Percentiles rank a stretch among this genome's conserved stretches.
Evolutionary conservation across 257 asterid genomes (phyloP).

Genomic region (Mentha longifolia): DNA sequence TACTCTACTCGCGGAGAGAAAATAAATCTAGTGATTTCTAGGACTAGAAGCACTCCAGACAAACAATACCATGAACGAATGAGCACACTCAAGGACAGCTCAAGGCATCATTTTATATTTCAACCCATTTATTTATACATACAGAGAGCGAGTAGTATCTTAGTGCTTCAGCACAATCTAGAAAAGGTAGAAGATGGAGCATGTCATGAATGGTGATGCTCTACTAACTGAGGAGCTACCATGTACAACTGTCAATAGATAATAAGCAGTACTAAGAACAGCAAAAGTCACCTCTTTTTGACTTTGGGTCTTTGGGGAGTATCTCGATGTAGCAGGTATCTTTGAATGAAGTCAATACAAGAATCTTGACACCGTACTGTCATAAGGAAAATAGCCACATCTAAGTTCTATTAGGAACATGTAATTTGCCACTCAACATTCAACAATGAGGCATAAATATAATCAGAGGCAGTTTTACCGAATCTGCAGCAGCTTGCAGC

Average conservation of each 20-base stretch:
- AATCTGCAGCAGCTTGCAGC: slow-evolving; percentile 96
- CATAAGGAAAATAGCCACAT: slow-evolving; percentile 30
- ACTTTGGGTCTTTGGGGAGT: slow-evolving; percentile 78
- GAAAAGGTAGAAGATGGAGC: neutral
- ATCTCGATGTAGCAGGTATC: slow-evolving; percentile 97
- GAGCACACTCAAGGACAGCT: neutral
- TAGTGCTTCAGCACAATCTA: neutral
- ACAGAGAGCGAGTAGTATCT: neutral
- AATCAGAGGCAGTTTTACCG: slow-evolving; percentile 48
- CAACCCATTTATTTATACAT: neutral
- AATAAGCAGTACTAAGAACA: neutral
- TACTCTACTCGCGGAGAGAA: neutral
- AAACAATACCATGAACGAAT: neutral
- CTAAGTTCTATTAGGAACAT: slow-evolving; percentile 27
- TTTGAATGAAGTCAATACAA: slow-evolving; percentile 84
- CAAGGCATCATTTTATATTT: neutral
- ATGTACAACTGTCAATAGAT: neutral
- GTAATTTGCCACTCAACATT: neutral
- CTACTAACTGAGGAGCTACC: neutral
- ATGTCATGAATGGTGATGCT: neutral
- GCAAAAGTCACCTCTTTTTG: slow-evolving; percentile 70
- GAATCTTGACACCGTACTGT: slow-evolving; percentile 91
- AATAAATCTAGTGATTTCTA: neutral
- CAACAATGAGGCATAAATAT: neutral
- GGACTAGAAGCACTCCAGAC: neutral